Conservation (phyloP, 2,329 filamentous ascomycete genomes). For the Fusarium nematophilum region DNA sequence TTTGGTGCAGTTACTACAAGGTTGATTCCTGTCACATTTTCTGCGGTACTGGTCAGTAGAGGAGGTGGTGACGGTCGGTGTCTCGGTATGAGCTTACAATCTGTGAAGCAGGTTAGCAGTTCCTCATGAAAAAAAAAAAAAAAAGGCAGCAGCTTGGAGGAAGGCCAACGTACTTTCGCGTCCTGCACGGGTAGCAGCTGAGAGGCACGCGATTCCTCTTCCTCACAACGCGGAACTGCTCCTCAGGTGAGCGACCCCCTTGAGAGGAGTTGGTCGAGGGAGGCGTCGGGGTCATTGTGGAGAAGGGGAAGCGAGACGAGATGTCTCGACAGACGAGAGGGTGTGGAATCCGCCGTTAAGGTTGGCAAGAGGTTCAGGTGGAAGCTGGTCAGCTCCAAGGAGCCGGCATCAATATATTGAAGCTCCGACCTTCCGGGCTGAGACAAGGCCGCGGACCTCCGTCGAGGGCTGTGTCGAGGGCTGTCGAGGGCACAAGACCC, state of each 20-base stretch:
- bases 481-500: constrained; percentile 5
- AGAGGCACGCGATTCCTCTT: constrained; percentile 93
- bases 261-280: constrained; percentile 83
- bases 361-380: constrained; percentile 18
- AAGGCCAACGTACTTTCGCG: constrained; percentile 79
- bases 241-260: constrained; percentile 82
- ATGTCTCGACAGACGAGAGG: constrained; percentile 38
- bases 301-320: constrained; percentile 34
- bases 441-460: not conserved
- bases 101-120: constrained; percentile 52
- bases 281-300: constrained; percentile 78
- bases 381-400: constrained; percentile 33
- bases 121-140: constrained; percentile 10
- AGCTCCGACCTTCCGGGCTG: constrained; percentile 13
- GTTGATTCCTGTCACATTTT: constrained; percentile 92
- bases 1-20: constrained; percentile 95
- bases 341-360: constrained; percentile 21
- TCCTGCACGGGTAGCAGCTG: constrained; percentile 90
- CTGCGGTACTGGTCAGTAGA: constrained; percentile 54
- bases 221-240: constrained; percentile 87
- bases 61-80: not conserved
- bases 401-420: constrained; percentile 44
- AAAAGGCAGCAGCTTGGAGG: too few species aligned
- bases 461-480: not conserved
- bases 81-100: constrained; percentile 45